Base-by-base conservation (phyloP, 768 basidiomycete genomes). In the Mycena vitilis region DNA sequence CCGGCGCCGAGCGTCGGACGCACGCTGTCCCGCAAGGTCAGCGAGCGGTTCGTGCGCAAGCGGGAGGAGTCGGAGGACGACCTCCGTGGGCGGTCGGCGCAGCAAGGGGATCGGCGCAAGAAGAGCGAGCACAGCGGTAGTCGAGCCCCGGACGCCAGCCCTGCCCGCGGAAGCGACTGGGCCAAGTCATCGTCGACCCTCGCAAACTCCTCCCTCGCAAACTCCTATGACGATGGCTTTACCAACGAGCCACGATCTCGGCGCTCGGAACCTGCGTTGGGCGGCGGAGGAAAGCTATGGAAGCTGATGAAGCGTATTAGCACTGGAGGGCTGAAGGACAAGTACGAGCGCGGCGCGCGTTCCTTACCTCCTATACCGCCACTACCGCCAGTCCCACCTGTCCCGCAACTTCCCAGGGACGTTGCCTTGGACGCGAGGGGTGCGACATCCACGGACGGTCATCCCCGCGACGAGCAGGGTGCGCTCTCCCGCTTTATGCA, bases 301-400 rank as follows among this genome's bases (percentile, higher is more conserved):
- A 89, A 84, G 76, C 74, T 93, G 58, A 84, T 93, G 83, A 92
- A 91, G 76, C 84, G 89, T 47, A 87, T 93, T 67, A 91, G 90
- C 67, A 85, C 87, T 0, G 88, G 89, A 10, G 88, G 83, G 11
- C 76, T 92, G 49, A 84, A 88, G 63, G 91, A 92, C 20, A 87
- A 84, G 71, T 88, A 84, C 69, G 73, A 71, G 1, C 63, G 63
- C 16, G 63, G 57, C 1, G 47, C 62, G 4, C 66, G 67, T 18
- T 30, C 60, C 16, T 51, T 72, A 15, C 71, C 71, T 8, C 67
- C 67, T 37, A 47, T 72, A 15, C 71, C 71, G 15, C 71, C 71
- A 12, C 54, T 69, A 8, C 71, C 71, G 4, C 59, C 63, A 12
- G 23, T 71, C 12, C 70, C 70, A 3, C 67, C 71, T 5, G 67